Evolutionary conservation across 192 early-diverging fungal species (phyloP), one percentile per base, ranked within the genome.

Genomic region (Entomortierella lignicola): DNA sequence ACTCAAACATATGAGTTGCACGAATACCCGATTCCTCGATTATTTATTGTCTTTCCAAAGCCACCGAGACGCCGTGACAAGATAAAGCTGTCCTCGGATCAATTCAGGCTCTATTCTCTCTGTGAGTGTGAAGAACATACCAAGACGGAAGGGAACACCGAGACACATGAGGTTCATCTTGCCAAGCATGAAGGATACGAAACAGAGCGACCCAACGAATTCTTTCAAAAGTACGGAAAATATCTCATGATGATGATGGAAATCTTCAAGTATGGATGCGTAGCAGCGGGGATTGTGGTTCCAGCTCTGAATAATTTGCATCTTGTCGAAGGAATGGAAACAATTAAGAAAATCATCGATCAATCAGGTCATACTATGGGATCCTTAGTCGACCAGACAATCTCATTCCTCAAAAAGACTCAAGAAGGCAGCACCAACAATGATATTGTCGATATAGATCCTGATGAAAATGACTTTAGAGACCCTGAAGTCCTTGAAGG

Each of bases 171-270:
- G 32, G 47, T 69, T 2, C 69, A 71, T 48, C 32, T 71, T 17
- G 69, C 60, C 10, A 52, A 62, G 0, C 69, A 71, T 48, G 52
- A 53, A 8, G 69, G 69, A 5, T 71, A 71, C 15, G 60, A 71
- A 13, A 8, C 62, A 10, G 53, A 55, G 1, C 12, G 31, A 34
- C 69, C 69, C 6, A 71, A 21, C 10, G 69, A 71, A 43, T 71
- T 71, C 34, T 63, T 71, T 27, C n/a, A 71, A 55, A 71, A 71
- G 42, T 71, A 63, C 18, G 63, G 63, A 2, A 44, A 52, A 12
- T 66, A 66, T 31, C 53, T 66, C 1, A 17, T 54, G 52, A n/a
- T 32, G 2, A 55, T 53, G 25, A 25, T 53, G 63, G 34, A 55
- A 39, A 65, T 53, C 37, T 25, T 55, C 18, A 42, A 54, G 37